These are phyloP conservation scores for Melanomma pulvis-pyrius DNA, from an alignment of 495 filamentous ascomycete genomes.

Conservation along the genomic window DNA sequence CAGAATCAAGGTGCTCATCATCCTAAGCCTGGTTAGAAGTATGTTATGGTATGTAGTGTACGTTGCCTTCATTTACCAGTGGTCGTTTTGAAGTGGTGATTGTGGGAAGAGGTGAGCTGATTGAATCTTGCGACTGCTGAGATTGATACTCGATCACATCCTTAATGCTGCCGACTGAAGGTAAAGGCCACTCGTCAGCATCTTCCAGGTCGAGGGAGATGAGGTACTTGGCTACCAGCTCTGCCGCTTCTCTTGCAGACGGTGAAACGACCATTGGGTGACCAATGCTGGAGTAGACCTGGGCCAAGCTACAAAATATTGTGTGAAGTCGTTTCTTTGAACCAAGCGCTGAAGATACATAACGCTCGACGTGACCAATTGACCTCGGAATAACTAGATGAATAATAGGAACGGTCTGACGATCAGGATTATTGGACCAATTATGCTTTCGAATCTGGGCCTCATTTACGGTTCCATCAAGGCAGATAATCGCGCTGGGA, in stretches of 20 bases:
- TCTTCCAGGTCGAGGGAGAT: background rate
- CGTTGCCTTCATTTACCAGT: slow-evolving; percentile 6
- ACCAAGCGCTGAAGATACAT: slow-evolving; percentile 3
- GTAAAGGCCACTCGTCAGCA: slow-evolving; percentile 22
- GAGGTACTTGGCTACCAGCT: slow-evolving; percentile 20
- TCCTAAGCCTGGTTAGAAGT: background rate
- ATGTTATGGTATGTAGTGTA: background rate
- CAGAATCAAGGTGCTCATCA: slow-evolving; percentile 13
- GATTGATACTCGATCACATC: slow-evolving; percentile 26
- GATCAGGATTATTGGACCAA: slow-evolving; percentile 16
- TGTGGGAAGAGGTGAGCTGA: background rate
- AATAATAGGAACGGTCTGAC: slow-evolving; percentile 14
- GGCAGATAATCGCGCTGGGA: slow-evolving; percentile 25
- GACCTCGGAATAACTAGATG: slow-evolving; percentile 26
- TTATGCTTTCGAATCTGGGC: slow-evolving; percentile 24
- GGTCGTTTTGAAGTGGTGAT: slow-evolving; percentile 10
- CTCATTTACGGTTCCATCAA: slow-evolving; percentile 16
- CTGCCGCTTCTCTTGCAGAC: slow-evolving; percentile 6
- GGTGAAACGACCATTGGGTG: slow-evolving; percentile 11
- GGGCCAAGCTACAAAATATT: slow-evolving; percentile 30
- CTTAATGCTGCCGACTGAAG: slow-evolving; percentile 29
- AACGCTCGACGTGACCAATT: slow-evolving; percentile 24
- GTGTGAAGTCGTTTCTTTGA: slow-evolving; percentile 27
- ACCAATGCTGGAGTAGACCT: slow-evolving; percentile 16
- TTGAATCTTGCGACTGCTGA: slow-evolving; percentile 13